These are phyloP conservation scores for Paraconiothyrium brasiliense DNA, from an alignment of 2,329 filamentous ascomycete species.

Conservation along the genomic window DNA sequence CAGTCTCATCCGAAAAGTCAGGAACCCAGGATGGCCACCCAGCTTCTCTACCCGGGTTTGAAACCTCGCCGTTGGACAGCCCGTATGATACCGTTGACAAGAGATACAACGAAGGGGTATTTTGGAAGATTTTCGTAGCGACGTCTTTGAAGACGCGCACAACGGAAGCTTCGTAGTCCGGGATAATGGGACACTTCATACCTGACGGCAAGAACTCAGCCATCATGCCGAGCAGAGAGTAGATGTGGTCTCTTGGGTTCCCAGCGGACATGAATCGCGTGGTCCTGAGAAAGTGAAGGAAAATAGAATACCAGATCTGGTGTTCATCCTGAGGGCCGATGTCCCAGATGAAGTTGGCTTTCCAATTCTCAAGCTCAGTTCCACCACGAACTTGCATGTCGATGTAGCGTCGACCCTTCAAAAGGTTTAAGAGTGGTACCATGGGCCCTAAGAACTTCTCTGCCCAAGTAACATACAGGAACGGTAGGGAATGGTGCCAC, in stretches of 20 bases:
- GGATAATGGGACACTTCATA: background rate
- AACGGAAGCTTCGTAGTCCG: background rate
- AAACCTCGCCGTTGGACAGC: background rate
- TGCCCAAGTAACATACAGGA: constrained; percentile 4
- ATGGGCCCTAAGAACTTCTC: background rate
- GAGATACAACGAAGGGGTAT: constrained; percentile 3
- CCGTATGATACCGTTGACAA: constrained; percentile 1
- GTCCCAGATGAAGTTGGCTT: constrained; percentile 5
- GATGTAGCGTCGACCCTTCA: constrained; percentile 2
- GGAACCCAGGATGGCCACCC: constrained; percentile 7
- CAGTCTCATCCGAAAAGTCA: constrained; percentile 6
- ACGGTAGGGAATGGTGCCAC: constrained; percentile 6
- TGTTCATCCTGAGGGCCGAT: constrained; percentile 5
- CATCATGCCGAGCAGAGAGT: constrained; percentile 8
- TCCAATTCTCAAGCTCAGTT: constrained; percentile 2
- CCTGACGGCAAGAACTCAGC: background rate
- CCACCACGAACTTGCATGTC: constrained; percentile 7
- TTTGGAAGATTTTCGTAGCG: background rate
- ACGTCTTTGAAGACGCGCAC: constrained; percentile 6
- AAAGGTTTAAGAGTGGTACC: constrained; percentile 4
- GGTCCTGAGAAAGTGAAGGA: constrained; percentile 7
- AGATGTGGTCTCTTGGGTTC: constrained; percentile 4
- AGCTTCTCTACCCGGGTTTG: background rate
- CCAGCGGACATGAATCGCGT: constrained; percentile 6
- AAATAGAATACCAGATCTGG: constrained; percentile 9